Conservation (phyloP, 345 rosid genomes). For the Brassica cretica region DNA sequence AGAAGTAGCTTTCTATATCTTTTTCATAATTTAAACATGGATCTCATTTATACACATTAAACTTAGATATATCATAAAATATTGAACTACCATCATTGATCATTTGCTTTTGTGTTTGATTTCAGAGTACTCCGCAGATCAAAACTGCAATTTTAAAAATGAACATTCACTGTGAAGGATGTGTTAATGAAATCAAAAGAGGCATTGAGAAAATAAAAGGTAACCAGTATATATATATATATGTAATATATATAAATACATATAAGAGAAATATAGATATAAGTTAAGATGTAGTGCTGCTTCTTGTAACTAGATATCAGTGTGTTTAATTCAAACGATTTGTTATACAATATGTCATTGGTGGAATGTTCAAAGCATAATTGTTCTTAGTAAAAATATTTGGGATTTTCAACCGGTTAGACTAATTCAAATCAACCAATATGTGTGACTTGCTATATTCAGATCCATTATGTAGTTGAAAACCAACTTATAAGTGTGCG, state of each 20-base stretch:
- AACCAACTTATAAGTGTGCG: not conserved
- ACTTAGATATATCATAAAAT: not conserved
- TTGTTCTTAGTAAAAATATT: not conserved
- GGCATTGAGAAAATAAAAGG: conserved; percentile 55
- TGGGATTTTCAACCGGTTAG: not conserved
- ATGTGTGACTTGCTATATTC: not conserved
- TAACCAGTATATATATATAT: not conserved
- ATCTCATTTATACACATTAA: not conserved
- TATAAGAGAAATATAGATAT: not conserved
- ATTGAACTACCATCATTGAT: not conserved
- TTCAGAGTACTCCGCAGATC: conserved; percentile 40
- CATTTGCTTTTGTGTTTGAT: not conserved
- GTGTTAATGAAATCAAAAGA: conserved; percentile 56
- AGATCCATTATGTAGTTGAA: not conserved
- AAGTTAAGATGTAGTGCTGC: not conserved
- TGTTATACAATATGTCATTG: not conserved
- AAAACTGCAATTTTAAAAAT: conserved; percentile 48
- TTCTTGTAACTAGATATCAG: not conserved
- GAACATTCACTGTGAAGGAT: conserved; percentile 70
- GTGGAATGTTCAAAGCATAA: not conserved
- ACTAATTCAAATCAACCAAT: not conserved
- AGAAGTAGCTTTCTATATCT: conserved; percentile 33
- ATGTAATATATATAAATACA: not conserved
- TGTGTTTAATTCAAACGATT: not conserved
- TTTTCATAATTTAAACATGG: not conserved